Conservation (phyloP, 768 basidiomycete genomes). For the Heimioporus sp. region DNA sequence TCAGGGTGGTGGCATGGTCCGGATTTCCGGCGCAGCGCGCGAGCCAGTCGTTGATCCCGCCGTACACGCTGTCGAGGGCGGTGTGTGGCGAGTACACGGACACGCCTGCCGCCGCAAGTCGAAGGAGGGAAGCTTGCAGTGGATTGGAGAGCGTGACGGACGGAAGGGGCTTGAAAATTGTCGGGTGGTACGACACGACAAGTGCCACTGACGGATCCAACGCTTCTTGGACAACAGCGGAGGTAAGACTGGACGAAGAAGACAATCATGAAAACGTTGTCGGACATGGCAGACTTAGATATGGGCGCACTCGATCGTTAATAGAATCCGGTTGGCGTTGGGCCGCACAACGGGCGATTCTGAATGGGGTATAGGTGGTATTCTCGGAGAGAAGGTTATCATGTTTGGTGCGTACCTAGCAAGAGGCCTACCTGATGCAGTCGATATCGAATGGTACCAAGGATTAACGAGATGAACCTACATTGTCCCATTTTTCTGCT, state of each 20-base stretch:
- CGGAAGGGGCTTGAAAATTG: conserved; percentile 74
- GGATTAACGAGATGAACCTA: conserved; percentile 38
- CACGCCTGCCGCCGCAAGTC: conserved; percentile 78
- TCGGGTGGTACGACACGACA: conserved; percentile 83
- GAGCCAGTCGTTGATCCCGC: conserved; percentile 91
- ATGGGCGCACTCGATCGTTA: conserved; percentile 66
- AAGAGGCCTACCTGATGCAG: conserved; percentile 52
- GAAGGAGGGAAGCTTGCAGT: conserved; percentile 76
- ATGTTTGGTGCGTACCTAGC: background rate
- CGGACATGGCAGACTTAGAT: background rate
- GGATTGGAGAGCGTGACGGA: conserved; percentile 77
- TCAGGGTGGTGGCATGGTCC: conserved; percentile 28
- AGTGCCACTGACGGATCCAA: conserved; percentile 56
- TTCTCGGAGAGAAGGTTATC: background rate
- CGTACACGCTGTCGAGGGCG: conserved; percentile 78
- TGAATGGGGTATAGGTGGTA: conserved; percentile 17
- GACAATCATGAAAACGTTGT: conserved; percentile 20
- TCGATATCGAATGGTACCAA: conserved; percentile 1
- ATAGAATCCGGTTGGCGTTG: conserved; percentile 48
- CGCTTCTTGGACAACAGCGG: conserved; percentile 69
- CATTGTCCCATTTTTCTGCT: conserved; percentile 95
- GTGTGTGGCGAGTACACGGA: conserved; percentile 89
- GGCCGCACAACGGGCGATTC: conserved; percentile 54
- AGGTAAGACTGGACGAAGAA: conserved; percentile 55
- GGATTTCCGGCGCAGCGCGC: conserved; percentile 49